Evolutionary conservation across 2,329 filamentous ascomycete species (phyloP).

Genomic region (Zymoseptoria crescenta): DNA sequence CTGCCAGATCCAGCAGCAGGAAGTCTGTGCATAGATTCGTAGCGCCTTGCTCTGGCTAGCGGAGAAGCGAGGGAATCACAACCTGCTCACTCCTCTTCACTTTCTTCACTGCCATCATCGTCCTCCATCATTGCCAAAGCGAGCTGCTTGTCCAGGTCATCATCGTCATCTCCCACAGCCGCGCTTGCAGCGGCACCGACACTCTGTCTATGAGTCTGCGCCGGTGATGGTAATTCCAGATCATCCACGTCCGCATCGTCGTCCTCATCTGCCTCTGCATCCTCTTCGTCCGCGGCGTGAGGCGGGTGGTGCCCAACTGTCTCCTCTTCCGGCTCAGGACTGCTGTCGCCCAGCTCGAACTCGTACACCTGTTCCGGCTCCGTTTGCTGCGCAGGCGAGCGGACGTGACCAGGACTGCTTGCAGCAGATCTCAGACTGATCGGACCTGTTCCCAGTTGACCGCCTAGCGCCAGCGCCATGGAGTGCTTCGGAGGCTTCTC

Average conservation of each 20-base stretch:
- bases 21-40: too few species aligned
- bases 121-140: constrained; percentile 33
- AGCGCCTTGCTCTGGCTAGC: too few species aligned
- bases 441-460: constrained; percentile 32
- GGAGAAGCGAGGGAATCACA: background rate
- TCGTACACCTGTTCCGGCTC: constrained; percentile 20
- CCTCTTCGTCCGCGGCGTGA: constrained; percentile 29
- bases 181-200: constrained; percentile 13
- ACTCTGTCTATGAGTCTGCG: constrained; percentile 21
- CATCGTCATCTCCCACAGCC: constrained; percentile 31
- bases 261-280: constrained; percentile 26
- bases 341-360: constrained; percentile 23
- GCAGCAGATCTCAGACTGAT: constrained; percentile 39
- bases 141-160: constrained; percentile 37
- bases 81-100: constrained; percentile 34
- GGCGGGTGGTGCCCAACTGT: constrained; percentile 14
- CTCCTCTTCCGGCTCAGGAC: constrained; percentile 11
- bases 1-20: too few species aligned
- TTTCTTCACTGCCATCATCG: constrained; percentile 35
- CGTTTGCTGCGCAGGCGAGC: constrained; percentile 13
- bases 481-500: constrained; percentile 18
- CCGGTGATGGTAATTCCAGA: constrained; percentile 23
- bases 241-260: constrained; percentile 31
- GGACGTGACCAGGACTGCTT: constrained; percentile 25
- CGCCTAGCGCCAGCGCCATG: constrained; percentile 25